Evolutionary conservation across 2,329 filamentous ascomycete genomes (phyloP).

Genomic region (Xylaria sp.): DNA sequence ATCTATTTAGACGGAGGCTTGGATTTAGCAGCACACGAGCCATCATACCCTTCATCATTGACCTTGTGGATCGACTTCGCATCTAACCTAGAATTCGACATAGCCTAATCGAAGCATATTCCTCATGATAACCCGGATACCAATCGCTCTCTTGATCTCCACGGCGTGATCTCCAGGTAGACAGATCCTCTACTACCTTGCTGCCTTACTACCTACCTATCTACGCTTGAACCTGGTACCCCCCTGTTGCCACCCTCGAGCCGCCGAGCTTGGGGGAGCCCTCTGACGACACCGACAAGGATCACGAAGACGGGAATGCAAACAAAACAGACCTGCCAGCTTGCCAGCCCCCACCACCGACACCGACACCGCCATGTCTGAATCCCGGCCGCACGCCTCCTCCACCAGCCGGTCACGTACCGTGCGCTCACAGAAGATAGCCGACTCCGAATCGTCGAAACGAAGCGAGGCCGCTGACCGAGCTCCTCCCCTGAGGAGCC

Average conservation of each 20-base stretch:
- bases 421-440: slow-evolving; percentile 65
- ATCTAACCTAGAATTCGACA: background rate
- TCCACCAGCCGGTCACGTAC: slow-evolving; percentile 56
- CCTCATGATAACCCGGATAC: background rate
- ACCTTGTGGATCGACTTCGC: background rate
- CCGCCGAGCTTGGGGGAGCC: slow-evolving; percentile 13
- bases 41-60: background rate
- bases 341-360: slow-evolving; percentile 10
- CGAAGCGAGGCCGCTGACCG: slow-evolving; percentile 53
- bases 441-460: slow-evolving; percentile 22
- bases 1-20: too few species aligned
- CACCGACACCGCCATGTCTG: slow-evolving; percentile 46
- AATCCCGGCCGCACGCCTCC: slow-evolving; percentile 49
- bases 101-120: background rate
- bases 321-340: slow-evolving; percentile 32
- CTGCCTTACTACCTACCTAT: slow-evolving; percentile 1
- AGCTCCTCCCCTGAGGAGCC: slow-evolving; percentile 61
- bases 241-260: slow-evolving; percentile 17
- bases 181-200: background rate
- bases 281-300: background rate
- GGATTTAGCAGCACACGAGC: too few species aligned
- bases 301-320: slow-evolving; percentile 37
- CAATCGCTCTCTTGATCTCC: slow-evolving; percentile 2
- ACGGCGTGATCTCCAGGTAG: background rate
- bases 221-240: slow-evolving; percentile 11